phyloP scores from a whole-genome alignment of 2,329 filamentous ascomycete genomes.

The Davidsoniella eucalypti region DNA sequence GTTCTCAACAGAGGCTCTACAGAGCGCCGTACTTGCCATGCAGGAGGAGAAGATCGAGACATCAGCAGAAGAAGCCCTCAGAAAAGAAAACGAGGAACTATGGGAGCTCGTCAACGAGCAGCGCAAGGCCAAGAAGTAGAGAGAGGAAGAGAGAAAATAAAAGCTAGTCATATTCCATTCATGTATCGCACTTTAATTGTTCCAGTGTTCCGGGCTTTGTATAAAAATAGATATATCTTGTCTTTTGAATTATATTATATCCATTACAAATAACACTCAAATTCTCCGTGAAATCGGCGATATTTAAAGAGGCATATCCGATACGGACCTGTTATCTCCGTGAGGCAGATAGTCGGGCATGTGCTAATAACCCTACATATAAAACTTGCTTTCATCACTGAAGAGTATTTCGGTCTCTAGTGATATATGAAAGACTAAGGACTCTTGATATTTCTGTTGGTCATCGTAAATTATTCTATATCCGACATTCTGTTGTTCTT shows the following conservation, averaged over 20 bases:
- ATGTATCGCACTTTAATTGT: background rate
- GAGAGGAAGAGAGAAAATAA: background rate
- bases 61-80: conserved; percentile 7
- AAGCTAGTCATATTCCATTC: background rate
- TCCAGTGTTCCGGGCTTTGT: background rate
- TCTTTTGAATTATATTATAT: background rate
- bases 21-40: conserved; percentile 28
- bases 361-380: background rate
- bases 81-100: conserved; percentile 22
- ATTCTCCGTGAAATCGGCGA: too few relatives aligned
- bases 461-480: background rate
- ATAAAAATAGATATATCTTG: background rate
- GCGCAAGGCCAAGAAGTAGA: conserved; percentile 20
- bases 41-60: conserved; percentile 11
- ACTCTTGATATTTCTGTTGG: background rate
- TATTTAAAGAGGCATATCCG: too few relatives aligned
- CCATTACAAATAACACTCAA: background rate
- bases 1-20: conserved; percentile 29
- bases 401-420: background rate
- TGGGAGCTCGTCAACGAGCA: conserved; percentile 25
- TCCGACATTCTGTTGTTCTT: too few relatives aligned
- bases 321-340: too few relatives aligned
- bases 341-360: too few relatives aligned
- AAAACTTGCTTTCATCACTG: background rate
- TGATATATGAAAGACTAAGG: background rate